Conservation (phyloP, 495 filamentous ascomycete species). For the Trypethelium eluteriae region DNA sequence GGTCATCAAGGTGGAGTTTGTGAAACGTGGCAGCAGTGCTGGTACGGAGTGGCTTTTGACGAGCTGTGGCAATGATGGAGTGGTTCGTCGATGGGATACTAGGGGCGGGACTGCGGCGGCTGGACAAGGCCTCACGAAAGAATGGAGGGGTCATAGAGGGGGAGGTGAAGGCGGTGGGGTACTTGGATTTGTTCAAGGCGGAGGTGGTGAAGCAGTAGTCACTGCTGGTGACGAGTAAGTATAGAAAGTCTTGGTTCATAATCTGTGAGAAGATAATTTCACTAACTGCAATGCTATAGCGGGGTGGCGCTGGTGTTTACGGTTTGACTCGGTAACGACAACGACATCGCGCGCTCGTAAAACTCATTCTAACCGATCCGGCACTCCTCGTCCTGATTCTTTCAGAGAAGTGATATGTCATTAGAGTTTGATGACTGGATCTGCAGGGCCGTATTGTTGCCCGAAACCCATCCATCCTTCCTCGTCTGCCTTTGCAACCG, state of each 20-base stretch:
- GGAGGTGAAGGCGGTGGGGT: conserved; percentile 30
- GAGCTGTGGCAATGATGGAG: conserved; percentile 77
- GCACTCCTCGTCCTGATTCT: too few relatives aligned
- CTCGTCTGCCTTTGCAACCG: conserved; percentile 8
- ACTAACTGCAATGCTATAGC: conserved; percentile 2
- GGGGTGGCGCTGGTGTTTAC: conserved; percentile 25
- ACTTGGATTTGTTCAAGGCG: conserved; percentile 30
- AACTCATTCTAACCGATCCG: too few relatives aligned
- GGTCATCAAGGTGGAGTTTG: conserved; percentile 89
- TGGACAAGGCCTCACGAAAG: conserved; percentile 28
- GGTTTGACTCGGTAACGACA: neutral
- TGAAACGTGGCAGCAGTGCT: conserved; percentile 41
- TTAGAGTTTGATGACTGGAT: neutral
- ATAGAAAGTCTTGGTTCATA: neutral
- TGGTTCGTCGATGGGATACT: conserved; percentile 78
- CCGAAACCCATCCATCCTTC: conserved; percentile 8
- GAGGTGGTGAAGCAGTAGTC: conserved; percentile 22
- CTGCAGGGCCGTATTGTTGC: neutral
- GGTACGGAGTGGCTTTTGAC: conserved; percentile 59
- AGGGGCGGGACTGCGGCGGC: conserved; percentile 63
- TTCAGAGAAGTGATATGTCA: too few relatives aligned
- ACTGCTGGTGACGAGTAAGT: conserved; percentile 31
- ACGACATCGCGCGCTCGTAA: too few relatives aligned
- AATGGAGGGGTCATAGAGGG: conserved; percentile 31
- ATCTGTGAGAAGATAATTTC: neutral